Base-by-base conservation (phyloP, 2,329 filamentous ascomycete species). In the Alternaria gaisen region DNA sequence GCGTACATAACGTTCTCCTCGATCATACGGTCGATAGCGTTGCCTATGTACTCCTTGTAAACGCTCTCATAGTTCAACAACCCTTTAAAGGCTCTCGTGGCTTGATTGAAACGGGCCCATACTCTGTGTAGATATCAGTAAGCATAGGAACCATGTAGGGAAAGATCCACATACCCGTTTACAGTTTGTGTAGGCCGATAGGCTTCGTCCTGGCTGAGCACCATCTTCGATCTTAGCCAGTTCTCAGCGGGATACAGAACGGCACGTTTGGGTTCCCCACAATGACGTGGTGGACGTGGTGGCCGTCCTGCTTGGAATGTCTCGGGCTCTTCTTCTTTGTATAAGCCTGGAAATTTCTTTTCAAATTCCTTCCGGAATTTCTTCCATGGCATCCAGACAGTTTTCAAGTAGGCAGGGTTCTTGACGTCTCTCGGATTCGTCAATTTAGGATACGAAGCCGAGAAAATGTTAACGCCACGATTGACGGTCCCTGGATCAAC, bases 11-110 rank as follows among this genome's bases (percentile, higher is more conserved):
- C 88, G 43, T 86, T 86, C 70, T 91, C 88, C 6, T 80, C 70
- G 22, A 87, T 84, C 73, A 91, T 88, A 61, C 87, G 85, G 58
- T 88, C 80, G 11, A 91, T 85, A 20, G 86, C 87, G 3, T 80
- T 73, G 10, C 81, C 79, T 3, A 88, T 90, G 67, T 92, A 92
- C 73, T 78, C 80, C 47, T 81, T 80, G 70, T 88, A 91, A 4
- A 88, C 87, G 4, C 80, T 82, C 71, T 87, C 84, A 67, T 91
- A 91, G 72, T 89, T 90, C 69, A 91, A 85, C 0, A 92, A 80
- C 0, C 90, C 90, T 71, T 92, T 91, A 84, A 91, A 91, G 80
- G 90, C 89, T 51, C 88, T 84, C 4, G 90, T 92, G 4, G 88
- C 84, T 50, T 85, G 84, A 65, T 91, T 91, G 76, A 93, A 93